Evolutionary conservation across 1,284 basidiomycete species (phyloP).

Genomic region (Moesziomyces globuligerus): DNA sequence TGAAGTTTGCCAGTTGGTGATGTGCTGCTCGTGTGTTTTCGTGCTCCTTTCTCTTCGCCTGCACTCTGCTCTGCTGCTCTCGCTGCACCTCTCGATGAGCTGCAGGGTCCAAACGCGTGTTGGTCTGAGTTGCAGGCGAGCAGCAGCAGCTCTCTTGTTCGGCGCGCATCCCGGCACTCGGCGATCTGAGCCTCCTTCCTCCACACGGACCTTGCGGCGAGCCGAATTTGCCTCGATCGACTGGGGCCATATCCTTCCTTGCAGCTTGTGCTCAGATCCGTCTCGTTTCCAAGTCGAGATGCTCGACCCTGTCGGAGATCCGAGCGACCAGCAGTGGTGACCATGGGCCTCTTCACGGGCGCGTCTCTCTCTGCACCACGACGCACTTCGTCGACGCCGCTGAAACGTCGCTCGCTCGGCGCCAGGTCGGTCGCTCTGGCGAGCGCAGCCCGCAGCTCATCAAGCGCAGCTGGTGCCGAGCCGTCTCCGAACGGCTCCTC

Average conservation of each 20-base stretch:
- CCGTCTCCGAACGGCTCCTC: background rate
- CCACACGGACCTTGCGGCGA: background rate
- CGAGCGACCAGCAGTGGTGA: conserved; percentile 1
- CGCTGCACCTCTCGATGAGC: background rate
- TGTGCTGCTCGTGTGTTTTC: background rate
- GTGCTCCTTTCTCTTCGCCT: background rate
- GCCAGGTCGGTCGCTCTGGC: background rate
- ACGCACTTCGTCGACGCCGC: conserved; percentile 8
- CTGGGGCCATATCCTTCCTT: no score
- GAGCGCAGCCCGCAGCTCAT: background rate
- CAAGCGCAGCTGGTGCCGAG: background rate
- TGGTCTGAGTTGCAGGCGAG: background rate
- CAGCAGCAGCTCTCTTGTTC: no score
- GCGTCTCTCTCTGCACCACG: conserved; percentile 7
- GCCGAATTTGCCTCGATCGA: no score
- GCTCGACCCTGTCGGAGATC: background rate
- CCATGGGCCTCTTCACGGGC: conserved; percentile 33
- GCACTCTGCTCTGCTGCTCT: no score
- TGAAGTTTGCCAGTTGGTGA: no score
- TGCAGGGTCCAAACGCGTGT: background rate
- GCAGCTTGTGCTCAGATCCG: no score
- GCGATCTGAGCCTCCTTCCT: background rate
- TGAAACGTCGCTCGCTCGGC: conserved; percentile 36
- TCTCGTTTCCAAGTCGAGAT: conserved; percentile 1
- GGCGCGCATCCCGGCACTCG: no score